phyloP scores from a whole-genome alignment of 2,329 filamentous ascomycete species.

The Diaporthe sp. region DNA sequence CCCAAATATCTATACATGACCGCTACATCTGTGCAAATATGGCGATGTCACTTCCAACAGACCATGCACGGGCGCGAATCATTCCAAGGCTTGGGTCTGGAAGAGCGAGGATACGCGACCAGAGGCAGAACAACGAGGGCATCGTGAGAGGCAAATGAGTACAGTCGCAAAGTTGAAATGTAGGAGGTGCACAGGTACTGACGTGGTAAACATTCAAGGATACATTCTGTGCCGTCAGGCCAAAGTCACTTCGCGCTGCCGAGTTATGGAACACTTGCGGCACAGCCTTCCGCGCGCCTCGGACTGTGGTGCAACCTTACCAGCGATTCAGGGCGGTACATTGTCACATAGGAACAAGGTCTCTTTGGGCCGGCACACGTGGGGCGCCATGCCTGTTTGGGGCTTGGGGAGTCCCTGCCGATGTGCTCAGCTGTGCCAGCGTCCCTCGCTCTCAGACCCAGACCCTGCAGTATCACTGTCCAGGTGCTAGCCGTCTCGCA shows the following conservation, averaged over 20 bases:
- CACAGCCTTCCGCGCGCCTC: not conserved
- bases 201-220: slow-evolving; percentile 30
- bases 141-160: slow-evolving; percentile 14
- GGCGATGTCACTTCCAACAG: not conserved
- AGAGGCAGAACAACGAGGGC: slow-evolving; percentile 1
- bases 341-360: not conserved
- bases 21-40: not conserved
- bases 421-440: not conserved
- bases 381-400: slow-evolving; percentile 21
- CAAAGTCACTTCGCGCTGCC: slow-evolving; percentile 27
- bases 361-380: slow-evolving; percentile 30
- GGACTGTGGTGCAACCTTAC: slow-evolving; percentile 24
- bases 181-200: slow-evolving; percentile 26
- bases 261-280: slow-evolving; percentile 31
- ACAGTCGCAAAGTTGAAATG: not conserved
- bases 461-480: slow-evolving; percentile 2
- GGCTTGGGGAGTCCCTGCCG: slow-evolving; percentile 3
- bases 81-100: not conserved
- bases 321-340: slow-evolving; percentile 35
- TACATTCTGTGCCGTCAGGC: not conserved
- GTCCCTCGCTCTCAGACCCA: not conserved
- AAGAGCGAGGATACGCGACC: not conserved
- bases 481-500: not conserved
- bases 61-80: too few relatives aligned
- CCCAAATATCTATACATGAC: not conserved